Conservation (phyloP, 164 flowering plant species). For the Nymphaea thermarum region DNA sequence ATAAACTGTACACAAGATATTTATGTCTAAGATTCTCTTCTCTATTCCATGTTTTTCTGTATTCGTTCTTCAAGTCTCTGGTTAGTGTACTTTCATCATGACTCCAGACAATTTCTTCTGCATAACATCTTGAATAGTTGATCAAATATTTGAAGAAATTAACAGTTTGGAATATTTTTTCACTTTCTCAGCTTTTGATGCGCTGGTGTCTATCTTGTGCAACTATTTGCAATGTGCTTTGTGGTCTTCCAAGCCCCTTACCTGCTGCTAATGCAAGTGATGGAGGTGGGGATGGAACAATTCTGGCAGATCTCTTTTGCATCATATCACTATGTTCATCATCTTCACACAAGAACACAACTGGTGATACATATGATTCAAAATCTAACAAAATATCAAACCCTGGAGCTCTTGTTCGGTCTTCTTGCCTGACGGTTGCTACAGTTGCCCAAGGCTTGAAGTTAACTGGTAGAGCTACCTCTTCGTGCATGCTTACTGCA, state of each 20-base stretch:
- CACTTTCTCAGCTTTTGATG: constrained; percentile 56
- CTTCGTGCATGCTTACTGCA: constrained; percentile 65
- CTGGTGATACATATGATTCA: constrained; percentile 30
- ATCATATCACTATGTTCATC: constrained; percentile 49
- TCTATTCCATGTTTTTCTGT: too few relatives aligned
- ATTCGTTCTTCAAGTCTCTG: too few relatives aligned
- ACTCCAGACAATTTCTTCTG: too few relatives aligned
- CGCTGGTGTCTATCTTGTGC: constrained; percentile 62
- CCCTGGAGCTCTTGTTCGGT: constrained; percentile 36
- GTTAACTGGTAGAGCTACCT: constrained; percentile 61
- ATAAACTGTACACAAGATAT: too few relatives aligned
- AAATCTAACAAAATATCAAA: constrained; percentile 39
- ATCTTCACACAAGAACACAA: constrained; percentile 32
- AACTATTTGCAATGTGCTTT: constrained; percentile 38
- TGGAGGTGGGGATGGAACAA: constrained; percentile 84
- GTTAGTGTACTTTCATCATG: too few relatives aligned
- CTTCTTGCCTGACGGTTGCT: constrained; percentile 69
- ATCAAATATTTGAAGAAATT: too few relatives aligned
- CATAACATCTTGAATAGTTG: too few relatives aligned
- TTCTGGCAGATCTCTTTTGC: constrained; percentile 73
- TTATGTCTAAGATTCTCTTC: too few relatives aligned
- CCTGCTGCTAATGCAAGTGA: constrained; percentile 65
- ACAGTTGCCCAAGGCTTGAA: constrained; percentile 69
- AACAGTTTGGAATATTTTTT: background rate
- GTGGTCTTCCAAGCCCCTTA: constrained; percentile 73